phyloP scores from a whole-genome alignment of 2,329 filamentous ascomycete genomes.

The Gnomoniopsis smithogilvyi region DNA sequence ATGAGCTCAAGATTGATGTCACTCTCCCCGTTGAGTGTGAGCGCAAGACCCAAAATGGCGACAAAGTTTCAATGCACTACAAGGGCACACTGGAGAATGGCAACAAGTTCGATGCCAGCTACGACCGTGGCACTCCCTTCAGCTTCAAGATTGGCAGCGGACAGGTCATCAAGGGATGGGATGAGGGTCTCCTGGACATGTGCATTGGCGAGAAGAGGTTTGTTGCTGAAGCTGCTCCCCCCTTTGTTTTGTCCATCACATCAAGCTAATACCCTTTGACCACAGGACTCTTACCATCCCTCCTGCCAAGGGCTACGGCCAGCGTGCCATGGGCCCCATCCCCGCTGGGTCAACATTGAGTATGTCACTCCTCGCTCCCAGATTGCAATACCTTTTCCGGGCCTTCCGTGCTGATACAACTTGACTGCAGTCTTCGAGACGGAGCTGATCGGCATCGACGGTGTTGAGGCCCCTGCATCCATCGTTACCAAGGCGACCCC shows the following conservation, averaged over 20 bases:
- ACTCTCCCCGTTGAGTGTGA: conserved; percentile 72
- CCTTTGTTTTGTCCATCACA: neutral
- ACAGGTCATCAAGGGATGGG: conserved; percentile 93
- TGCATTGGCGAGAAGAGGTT: conserved; percentile 86
- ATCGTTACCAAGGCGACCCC: conserved; percentile 39
- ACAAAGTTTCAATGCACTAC: conserved; percentile 86
- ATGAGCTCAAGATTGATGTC: conserved; percentile 74
- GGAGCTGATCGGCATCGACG: conserved; percentile 79
- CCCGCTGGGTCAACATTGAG: conserved; percentile 75
- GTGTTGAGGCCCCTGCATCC: conserved; percentile 55
- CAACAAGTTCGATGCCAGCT: conserved; percentile 79
- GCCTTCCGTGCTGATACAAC: neutral
- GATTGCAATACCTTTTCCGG: neutral
- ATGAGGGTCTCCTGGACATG: conserved; percentile 86
- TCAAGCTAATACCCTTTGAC: neutral
- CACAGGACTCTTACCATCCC: conserved; percentile 78
- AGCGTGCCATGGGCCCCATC: conserved; percentile 74
- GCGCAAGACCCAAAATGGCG: conserved; percentile 72
- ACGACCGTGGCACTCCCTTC: conserved; percentile 74
- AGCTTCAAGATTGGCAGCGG: conserved; percentile 75
- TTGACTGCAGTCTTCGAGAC: conserved; percentile 74
- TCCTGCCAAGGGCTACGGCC: conserved; percentile 81
- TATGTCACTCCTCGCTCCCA: conserved; percentile 34
- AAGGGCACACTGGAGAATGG: conserved; percentile 75
- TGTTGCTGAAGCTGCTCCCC: neutral